Conservation (phyloP, 73 alveolate genomes). For the Tetrahymena thermophila region DNA sequence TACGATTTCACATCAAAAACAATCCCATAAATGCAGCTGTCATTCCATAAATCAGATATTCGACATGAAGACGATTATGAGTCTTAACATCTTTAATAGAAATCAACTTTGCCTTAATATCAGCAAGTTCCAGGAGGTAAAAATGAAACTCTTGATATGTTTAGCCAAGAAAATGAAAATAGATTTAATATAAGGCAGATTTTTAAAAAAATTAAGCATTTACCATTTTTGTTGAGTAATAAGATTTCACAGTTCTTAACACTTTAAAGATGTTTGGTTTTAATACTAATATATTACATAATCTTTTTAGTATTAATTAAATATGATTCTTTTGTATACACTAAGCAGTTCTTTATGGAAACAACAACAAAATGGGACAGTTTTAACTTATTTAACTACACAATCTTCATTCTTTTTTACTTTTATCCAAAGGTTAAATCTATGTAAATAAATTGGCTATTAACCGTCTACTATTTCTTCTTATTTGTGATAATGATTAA, state of each 20-base stretch:
- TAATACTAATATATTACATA: neutral
- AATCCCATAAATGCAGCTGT: neutral
- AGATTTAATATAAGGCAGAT: neutral
- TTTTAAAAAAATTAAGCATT: neutral
- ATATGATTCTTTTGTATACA: neutral
- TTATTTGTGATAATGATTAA: neutral
- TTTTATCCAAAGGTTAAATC: neutral
- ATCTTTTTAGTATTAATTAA: neutral
- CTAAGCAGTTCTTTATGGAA: neutral
- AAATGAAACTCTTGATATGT: neutral
- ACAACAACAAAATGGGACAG: neutral
- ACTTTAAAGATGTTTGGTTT: neutral
- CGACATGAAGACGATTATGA: neutral
- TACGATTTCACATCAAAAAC: neutral
- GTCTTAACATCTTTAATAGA: neutral
- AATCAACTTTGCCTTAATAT: neutral
- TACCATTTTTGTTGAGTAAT: neutral
- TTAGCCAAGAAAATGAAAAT: neutral
- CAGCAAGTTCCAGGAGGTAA: neutral
- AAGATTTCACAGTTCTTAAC: neutral
- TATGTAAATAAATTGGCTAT: neutral
- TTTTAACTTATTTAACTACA: neutral
- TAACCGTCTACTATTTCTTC: neutral
- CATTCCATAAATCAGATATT: neutral
- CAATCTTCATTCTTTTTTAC: neutral